A percentile compares a stretch with the other conserved stretches of the same genome.
phyloP scores from a whole-genome alignment of 2,329 filamentous ascomycete genomes.

The Colletotrichum trifolii region DNA sequence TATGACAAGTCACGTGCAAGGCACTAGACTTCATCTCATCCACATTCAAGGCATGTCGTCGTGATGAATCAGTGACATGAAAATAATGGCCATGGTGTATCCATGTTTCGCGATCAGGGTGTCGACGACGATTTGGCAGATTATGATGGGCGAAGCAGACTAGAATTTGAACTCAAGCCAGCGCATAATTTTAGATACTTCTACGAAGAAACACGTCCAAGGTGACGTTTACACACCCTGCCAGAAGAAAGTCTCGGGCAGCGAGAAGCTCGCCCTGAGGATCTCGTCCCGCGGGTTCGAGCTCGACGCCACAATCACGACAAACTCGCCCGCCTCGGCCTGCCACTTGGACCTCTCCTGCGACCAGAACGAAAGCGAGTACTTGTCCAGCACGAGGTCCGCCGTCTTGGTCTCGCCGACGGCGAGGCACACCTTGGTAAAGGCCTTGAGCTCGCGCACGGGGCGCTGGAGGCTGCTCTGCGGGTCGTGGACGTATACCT shows the following conservation, averaged over 20 bases:
- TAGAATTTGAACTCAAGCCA: too few relatives aligned
- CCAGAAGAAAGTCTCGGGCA: constrained; percentile 33
- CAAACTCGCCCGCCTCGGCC: constrained; percentile 73
- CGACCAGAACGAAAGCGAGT: constrained; percentile 70
- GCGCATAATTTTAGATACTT: too few relatives aligned
- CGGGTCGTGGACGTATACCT: constrained; percentile 65
- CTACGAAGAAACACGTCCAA: too few relatives aligned
- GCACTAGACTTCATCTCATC: too few relatives aligned
- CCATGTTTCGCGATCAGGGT: too few relatives aligned
- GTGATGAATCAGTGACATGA: too few relatives aligned
- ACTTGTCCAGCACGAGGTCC: constrained; percentile 54
- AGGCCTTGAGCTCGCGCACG: constrained; percentile 73
- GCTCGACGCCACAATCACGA: constrained; percentile 60
- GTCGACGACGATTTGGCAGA: too few relatives aligned
- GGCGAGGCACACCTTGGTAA: constrained; percentile 71
- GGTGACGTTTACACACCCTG: constrained; percentile 13
- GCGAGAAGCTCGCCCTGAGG: constrained; percentile 10
- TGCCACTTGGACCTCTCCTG: constrained; percentile 74
- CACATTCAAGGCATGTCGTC: too few relatives aligned
- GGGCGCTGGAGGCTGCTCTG: constrained; percentile 59
- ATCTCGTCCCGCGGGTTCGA: constrained; percentile 32
- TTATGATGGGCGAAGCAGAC: too few relatives aligned
- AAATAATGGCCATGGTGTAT: too few relatives aligned
- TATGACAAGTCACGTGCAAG: too few relatives aligned
- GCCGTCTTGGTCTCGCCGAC: constrained; percentile 68